Evolutionary conservation across 306 rosid genomes (phyloP), one percentile per base, ranked within the genome.

Genomic region (Vicia villosa): DNA sequence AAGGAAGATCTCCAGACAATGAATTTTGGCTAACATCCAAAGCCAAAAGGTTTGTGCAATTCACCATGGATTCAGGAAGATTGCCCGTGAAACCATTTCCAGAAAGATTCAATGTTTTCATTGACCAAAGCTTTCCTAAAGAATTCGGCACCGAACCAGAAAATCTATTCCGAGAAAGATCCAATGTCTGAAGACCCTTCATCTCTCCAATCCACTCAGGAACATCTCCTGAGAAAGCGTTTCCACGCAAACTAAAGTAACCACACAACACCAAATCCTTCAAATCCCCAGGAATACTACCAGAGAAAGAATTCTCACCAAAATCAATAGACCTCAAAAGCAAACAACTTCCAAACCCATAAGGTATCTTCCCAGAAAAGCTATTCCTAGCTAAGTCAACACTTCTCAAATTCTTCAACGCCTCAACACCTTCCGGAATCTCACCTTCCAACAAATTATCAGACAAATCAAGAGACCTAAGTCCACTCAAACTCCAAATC

Each of bases 291-390:
- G 99, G 99, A 4, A 95, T 51, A 32, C 56, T 49, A 5, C 97
- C 95, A 19, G 86, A 80, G 68, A 95, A 72, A 10, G 83, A 84
- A 82, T 95, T 95, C 57, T 83, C 91, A 57, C 97, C 76, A 5
- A 95, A 81, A 83, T 95, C 97, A 80, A 95, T 50, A 52, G 87
- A 89, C 85, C 96, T 86, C 86, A 91, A 80, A 73, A 91, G 96
- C 80, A 81, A 83, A 69, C 96, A 95, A 74, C 89, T 87, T 69
- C 99, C 97, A 75, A 91, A 86, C 3, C 89, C 97, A 71, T 74
- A 77, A 0, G 96, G 97, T 49, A 95, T 74, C 72, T 38, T 55
- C 61, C 99, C 99, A 13, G 87, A 80, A 70, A 95, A 69, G 62
- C 71, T 84, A 75, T 95, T 95, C 66, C 70, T 89, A 2, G 84